Evolutionary conservation across 306 rosid species (phyloP).

Genomic region (Cucumis cinereus): DNA sequence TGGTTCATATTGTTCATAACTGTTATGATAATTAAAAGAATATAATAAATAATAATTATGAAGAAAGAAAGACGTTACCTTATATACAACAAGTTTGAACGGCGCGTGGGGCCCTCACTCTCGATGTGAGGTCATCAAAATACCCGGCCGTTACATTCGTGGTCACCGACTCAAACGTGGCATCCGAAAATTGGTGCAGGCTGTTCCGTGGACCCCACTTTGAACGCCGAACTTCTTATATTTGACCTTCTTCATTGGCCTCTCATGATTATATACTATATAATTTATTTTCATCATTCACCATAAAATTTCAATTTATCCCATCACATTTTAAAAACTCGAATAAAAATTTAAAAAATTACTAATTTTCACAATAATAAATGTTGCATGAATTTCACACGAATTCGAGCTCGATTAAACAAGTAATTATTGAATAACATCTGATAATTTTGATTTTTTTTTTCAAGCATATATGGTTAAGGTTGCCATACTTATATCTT

Average conservation of each 20-base stretch:
- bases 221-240: constrained; percentile 27
- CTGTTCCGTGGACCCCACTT: constrained; percentile 5
- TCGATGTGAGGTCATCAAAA: constrained; percentile 20
- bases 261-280: too few species aligned
- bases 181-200: constrained; percentile 1
- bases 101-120: constrained; percentile 26
- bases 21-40: background rate
- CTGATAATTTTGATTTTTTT: too few species aligned
- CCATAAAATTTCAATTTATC: too few species aligned
- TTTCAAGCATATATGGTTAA: too few species aligned
- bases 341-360: too few species aligned
- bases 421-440: too few species aligned
- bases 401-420: too few species aligned
- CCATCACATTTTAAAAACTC: too few species aligned
- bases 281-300: too few species aligned
- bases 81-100: constrained; percentile 12
- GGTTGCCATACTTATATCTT: too few species aligned
- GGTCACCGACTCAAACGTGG: constrained; percentile 34
- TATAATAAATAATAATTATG: background rate
- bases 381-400: too few species aligned
- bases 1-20: background rate
- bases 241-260: constrained; percentile 19
- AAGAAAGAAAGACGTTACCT: constrained; percentile 19
- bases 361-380: too few species aligned
- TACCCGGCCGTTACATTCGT: constrained; percentile 27